Conservation (phyloP, 1,139 yeast species). For the Pichia sp. region DNA sequence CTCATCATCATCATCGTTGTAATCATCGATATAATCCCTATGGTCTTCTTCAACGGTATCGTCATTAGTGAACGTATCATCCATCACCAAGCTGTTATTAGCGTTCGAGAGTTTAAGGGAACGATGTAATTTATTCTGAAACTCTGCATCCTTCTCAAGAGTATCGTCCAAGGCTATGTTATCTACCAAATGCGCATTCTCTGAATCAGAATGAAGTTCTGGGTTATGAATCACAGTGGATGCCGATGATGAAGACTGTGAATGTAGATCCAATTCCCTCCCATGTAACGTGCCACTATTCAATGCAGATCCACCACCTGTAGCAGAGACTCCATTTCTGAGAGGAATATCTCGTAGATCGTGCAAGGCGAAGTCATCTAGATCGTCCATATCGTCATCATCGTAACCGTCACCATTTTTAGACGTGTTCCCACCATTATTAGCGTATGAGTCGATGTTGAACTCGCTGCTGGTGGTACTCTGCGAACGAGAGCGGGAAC, state of each 20-base stretch:
- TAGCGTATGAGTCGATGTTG: no score
- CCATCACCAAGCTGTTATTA: constrained; percentile 3
- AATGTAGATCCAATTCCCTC: no score
- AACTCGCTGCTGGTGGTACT: no score
- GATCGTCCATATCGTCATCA: constrained; percentile 3
- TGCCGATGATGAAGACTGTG: constrained; percentile 22
- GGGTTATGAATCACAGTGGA: constrained; percentile 22
- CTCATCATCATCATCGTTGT: constrained; percentile 6
- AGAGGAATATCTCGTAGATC: constrained; percentile 11
- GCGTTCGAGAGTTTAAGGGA: constrained; percentile 3
- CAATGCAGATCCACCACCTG: constrained; percentile 6
- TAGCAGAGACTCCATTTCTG: constrained; percentile 3
- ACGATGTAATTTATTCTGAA: constrained; percentile 10
- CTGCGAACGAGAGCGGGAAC: no score
- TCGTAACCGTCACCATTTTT: no score
- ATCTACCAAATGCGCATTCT: constrained; percentile 1
- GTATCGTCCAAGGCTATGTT: constrained; percentile 9
- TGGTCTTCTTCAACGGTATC: constrained; percentile 13
- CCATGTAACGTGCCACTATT: no score
- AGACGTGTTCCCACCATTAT: no score
- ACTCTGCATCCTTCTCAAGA: constrained; percentile 14
- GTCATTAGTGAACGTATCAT: constrained; percentile 22
- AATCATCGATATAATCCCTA: constrained; percentile 16
- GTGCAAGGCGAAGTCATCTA: constrained; percentile 19
- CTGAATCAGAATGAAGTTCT: constrained; percentile 11